These are phyloP conservation scores for Cladosporium oxysporum DNA, from an alignment of 2,329 filamentous ascomycete species.

Conservation along the genomic window DNA sequence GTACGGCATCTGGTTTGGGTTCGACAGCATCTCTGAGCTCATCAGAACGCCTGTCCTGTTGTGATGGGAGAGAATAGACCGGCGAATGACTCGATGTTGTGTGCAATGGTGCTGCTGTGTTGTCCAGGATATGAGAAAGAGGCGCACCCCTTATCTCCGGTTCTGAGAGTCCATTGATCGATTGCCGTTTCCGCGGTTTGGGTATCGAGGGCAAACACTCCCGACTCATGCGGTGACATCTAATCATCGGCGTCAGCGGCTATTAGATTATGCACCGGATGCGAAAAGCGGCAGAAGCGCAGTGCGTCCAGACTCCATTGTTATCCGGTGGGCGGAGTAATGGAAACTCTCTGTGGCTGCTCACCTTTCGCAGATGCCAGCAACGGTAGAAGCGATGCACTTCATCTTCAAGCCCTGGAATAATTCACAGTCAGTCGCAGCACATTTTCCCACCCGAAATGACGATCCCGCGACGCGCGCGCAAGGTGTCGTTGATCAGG, in stretches of 20 bases:
- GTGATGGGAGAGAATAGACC: not conserved
- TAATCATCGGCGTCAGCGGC: conserved; percentile 20
- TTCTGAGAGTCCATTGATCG: conserved; percentile 26
- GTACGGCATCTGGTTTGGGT: conserved; percentile 27
- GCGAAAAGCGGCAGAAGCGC: not conserved
- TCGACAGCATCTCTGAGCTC: conserved; percentile 8
- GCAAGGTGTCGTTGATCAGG: not conserved
- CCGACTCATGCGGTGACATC: conserved; percentile 32
- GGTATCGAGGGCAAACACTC: conserved; percentile 32
- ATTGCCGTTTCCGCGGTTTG: conserved; percentile 31
- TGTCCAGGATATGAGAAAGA: conserved; percentile 24
- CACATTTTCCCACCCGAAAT: not conserved
- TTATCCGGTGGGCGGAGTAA: conserved; percentile 1
- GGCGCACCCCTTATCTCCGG: conserved; percentile 25
- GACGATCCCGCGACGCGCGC: not conserved
- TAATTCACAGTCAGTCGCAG: not conserved
- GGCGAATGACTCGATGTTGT: conserved; percentile 10
- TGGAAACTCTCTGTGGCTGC: conserved; percentile 1
- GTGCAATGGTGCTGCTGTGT: not conserved
- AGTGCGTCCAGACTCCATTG: not conserved
- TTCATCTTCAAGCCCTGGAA: conserved; percentile 33
- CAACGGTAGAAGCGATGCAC: conserved; percentile 21
- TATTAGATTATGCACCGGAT: not conserved
- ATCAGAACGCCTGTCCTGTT: conserved; percentile 8
- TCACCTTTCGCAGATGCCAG: conserved; percentile 23